Conservation (phyloP, 495 filamentous ascomycete species). For the Bathelium albidoporum region DNA sequence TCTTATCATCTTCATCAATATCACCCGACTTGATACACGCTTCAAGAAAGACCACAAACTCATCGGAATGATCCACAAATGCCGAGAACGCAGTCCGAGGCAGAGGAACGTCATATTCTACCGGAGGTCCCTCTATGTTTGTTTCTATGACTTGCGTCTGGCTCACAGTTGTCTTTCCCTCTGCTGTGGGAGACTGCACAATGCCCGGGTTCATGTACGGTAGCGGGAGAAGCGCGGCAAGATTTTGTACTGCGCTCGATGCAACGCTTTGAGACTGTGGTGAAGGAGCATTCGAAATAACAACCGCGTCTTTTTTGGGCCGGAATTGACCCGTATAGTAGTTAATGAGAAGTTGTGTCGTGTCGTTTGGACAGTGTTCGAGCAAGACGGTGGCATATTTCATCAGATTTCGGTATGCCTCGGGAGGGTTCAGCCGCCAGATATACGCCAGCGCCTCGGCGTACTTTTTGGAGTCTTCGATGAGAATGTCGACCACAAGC, state of each 20-base stretch:
- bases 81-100: slow-evolving; percentile 90
- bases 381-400: slow-evolving; percentile 87
- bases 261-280: slow-evolving; percentile 44
- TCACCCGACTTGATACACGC: slow-evolving; percentile 60
- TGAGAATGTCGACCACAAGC: slow-evolving; percentile 85
- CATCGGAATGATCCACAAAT: slow-evolving; percentile 84
- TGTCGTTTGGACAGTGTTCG: slow-evolving; percentile 66
- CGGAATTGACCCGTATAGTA: slow-evolving; percentile 84
- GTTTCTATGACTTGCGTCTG: slow-evolving; percentile 34
- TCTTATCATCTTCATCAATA: slow-evolving; percentile 58
- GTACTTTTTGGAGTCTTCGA: slow-evolving; percentile 88
- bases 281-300: slow-evolving; percentile 41
- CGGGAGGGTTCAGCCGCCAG: slow-evolving; percentile 64
- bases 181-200: slow-evolving; percentile 16
- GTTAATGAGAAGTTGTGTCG: slow-evolving; percentile 78
- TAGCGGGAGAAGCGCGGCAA: slow-evolving; percentile 71
- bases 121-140: slow-evolving; percentile 25
- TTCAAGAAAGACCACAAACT: slow-evolving; percentile 88
- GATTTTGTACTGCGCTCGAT: slow-evolving; percentile 65
- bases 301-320: slow-evolving; percentile 54
- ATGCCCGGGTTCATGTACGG: slow-evolving; percentile 66
- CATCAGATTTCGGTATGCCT: slow-evolving; percentile 87
- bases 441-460: slow-evolving; percentile 83
- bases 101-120: slow-evolving; percentile 56
- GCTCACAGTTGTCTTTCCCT: slow-evolving; percentile 25